Evolutionary conservation across 495 filamentous ascomycete species (phyloP).

Genomic region (Annulohypoxylon nitens): DNA sequence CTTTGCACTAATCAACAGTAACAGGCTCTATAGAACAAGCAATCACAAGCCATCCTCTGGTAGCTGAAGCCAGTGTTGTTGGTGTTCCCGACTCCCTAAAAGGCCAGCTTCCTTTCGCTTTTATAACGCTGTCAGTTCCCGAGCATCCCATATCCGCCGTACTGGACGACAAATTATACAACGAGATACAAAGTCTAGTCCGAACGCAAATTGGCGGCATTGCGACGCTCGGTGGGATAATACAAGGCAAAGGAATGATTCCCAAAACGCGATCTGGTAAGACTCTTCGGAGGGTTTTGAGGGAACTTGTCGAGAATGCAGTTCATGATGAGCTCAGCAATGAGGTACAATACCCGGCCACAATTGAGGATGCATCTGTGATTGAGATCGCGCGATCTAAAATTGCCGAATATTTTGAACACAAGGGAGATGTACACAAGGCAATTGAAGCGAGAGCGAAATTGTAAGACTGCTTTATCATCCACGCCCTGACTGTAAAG

Average conservation of each 20-base stretch:
- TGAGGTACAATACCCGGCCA: slow-evolving; percentile 64
- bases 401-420: slow-evolving; percentile 64
- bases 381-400: slow-evolving; percentile 63
- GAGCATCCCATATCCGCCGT: slow-evolving; percentile 61
- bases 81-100: slow-evolving; percentile 87
- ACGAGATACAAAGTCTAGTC: slow-evolving; percentile 73
- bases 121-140: slow-evolving; percentile 71
- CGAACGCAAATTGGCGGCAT: slow-evolving; percentile 90
- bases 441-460: slow-evolving; percentile 70
- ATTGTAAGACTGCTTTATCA: slow-evolving; percentile 54
- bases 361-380: slow-evolving; percentile 66
- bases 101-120: slow-evolving; percentile 91
- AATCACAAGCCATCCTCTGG: slow-evolving; percentile 79
- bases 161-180: slow-evolving; percentile 60
- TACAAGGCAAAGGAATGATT: slow-evolving; percentile 88
- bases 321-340: slow-evolving; percentile 64
- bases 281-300: slow-evolving; percentile 82
- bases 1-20: slow-evolving; percentile 18
- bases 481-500: neutral
- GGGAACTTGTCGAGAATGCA: slow-evolving; percentile 81
- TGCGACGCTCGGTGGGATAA: slow-evolving; percentile 84
- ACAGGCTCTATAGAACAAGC: slow-evolving; percentile 88
- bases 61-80: slow-evolving; percentile 87
- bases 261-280: slow-evolving; percentile 92
- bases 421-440: slow-evolving; percentile 60